Percentiles rank a stretch among this genome's conserved stretches.
phyloP scores from a whole-genome alignment of 169 alveolate genomes.

The Plasmodium cynomolgi region DNA sequence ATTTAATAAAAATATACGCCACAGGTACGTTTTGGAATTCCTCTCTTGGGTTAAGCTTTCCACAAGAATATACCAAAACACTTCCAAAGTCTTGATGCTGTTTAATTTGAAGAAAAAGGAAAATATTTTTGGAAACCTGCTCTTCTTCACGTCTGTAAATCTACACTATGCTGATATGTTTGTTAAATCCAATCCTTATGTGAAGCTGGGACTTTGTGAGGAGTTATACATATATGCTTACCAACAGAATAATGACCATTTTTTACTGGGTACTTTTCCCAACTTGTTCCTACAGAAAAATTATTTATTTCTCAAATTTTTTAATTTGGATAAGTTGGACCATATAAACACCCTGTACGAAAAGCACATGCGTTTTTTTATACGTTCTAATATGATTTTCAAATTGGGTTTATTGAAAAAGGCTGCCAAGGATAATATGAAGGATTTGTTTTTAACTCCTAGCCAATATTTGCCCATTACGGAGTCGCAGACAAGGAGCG shows the following conservation, averaged over 20 bases:
- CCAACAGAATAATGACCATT: constrained; percentile 70
- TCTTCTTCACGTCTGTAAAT: constrained; percentile 75
- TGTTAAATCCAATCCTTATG: constrained; percentile 70
- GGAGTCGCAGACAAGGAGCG: constrained; percentile 35
- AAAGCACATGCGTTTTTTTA: constrained; percentile 78
- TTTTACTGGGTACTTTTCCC: constrained; percentile 70
- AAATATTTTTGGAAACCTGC: constrained; percentile 58
- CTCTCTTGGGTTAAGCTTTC: constrained; percentile 78
- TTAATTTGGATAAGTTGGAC: constrained; percentile 11
- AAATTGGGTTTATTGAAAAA: constrained; percentile 41
- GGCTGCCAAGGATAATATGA: constrained; percentile 43
- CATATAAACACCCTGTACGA: constrained; percentile 49
- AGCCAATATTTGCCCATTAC: constrained; percentile 77
- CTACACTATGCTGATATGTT: constrained; percentile 77
- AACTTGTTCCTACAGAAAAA: constrained; percentile 35
- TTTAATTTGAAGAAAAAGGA: constrained; percentile 53
- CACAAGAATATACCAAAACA: constrained; percentile 70
- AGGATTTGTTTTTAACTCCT: constrained; percentile 69
- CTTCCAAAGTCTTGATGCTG: constrained; percentile 64
- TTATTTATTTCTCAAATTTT: constrained; percentile 38
- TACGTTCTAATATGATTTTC: constrained; percentile 75
- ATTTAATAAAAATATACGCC: constrained; percentile 72
- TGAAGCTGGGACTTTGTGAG: constrained; percentile 75
- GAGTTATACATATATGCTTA: constrained; percentile 63
- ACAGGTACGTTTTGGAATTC: constrained; percentile 48